phyloP scores from a whole-genome alignment of 2,329 filamentous ascomycete species.

The Beauveria rudraprayagi region DNA sequence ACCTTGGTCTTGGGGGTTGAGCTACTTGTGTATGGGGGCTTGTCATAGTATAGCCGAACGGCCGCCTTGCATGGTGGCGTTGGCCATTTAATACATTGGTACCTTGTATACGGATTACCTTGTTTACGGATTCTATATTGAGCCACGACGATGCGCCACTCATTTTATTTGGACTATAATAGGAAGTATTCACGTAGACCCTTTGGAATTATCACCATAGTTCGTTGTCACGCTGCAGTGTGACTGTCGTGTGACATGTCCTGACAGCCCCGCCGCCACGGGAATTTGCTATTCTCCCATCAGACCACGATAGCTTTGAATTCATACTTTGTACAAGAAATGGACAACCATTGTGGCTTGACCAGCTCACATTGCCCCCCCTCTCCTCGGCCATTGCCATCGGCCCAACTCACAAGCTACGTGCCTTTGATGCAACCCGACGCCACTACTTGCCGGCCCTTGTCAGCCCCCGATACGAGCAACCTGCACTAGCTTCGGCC shows the following conservation, averaged over 20 bases:
- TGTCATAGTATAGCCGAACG: not conserved
- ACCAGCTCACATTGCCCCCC: too few relatives aligned
- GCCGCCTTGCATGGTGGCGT: not conserved
- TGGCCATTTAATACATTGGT: not conserved
- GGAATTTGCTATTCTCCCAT: too few relatives aligned
- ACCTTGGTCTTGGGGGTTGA: not conserved
- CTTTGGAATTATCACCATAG: too few relatives aligned
- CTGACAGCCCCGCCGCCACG: too few relatives aligned
- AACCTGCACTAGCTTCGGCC: not conserved
- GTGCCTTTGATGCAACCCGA: not conserved
- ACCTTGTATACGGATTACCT: not conserved
- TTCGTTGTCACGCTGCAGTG: too few relatives aligned
- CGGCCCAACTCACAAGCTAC: not conserved
- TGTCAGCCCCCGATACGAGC: slow-evolving; percentile 2
- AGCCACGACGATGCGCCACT: not conserved
- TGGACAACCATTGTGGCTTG: too few relatives aligned
- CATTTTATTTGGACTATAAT: too few relatives aligned
- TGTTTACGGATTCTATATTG: not conserved
- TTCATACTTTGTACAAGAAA: too few relatives aligned
- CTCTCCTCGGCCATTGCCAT: not conserved
- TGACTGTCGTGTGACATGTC: too few relatives aligned
- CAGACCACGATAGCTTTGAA: too few relatives aligned
- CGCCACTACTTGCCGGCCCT: not conserved
- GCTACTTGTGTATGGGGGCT: not conserved
- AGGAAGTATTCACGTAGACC: too few relatives aligned